Conservation (phyloP, 1,284 basidiomycete genomes). For the Ganoderma sinense region DNA sequence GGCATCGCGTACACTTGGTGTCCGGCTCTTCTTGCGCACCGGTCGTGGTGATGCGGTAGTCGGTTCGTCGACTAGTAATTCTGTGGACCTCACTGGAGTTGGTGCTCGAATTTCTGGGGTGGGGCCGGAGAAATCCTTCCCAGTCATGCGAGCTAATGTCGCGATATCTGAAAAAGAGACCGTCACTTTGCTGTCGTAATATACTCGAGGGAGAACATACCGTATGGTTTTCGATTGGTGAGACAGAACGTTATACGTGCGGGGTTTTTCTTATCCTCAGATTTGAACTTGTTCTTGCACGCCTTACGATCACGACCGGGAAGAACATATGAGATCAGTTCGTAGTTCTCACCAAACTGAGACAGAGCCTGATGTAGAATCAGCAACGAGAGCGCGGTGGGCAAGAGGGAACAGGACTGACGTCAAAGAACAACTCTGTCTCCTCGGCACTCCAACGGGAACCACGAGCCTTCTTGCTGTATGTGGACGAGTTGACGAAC, state of each 20-base stretch:
- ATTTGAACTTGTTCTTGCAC: slow-evolving; percentile 92
- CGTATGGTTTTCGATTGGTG: slow-evolving; percentile 73
- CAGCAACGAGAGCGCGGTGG: slow-evolving; percentile 6
- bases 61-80: slow-evolving; percentile 17
- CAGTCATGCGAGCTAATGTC: slow-evolving; percentile 76
- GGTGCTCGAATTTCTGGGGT: slow-evolving; percentile 73
- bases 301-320: slow-evolving; percentile 88
- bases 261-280: slow-evolving; percentile 84
- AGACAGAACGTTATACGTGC: slow-evolving; percentile 72
- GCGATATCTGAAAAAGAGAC: slow-evolving; percentile 59
- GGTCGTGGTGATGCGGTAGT: not conserved
- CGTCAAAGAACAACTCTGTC: slow-evolving; percentile 87
- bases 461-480: slow-evolving; percentile 77
- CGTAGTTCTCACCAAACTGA: slow-evolving; percentile 93
- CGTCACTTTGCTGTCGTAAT: not conserved
- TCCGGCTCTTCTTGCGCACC: slow-evolving; percentile 38
- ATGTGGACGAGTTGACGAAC: slow-evolving; percentile 87
- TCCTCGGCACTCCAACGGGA: slow-evolving; percentile 88
- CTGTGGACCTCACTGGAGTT: slow-evolving; percentile 42
- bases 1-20: slow-evolving; percentile 32
- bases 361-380: slow-evolving; percentile 67
- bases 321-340: slow-evolving; percentile 86
- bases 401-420: slow-evolving; percentile 45
- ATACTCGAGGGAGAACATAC: slow-evolving; percentile 45
- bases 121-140: slow-evolving; percentile 83